Evolutionary conservation across 179 eudicot genomes (phyloP).

Genomic region (Gypsophila paniculata): DNA sequence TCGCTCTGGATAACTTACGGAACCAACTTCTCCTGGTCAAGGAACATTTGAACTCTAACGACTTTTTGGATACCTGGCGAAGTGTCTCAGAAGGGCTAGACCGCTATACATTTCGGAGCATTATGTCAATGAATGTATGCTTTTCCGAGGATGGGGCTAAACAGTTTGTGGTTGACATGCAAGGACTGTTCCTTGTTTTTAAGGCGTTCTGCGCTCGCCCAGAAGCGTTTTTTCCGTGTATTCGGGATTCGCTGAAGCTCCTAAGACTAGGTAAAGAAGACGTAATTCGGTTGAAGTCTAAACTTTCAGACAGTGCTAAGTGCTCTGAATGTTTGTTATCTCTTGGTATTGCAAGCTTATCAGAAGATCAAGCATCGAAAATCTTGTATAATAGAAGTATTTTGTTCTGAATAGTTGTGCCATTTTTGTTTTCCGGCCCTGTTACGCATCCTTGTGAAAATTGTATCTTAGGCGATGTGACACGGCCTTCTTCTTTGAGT

Average conservation of each 20-base stretch:
- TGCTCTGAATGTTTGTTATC: slow-evolving; percentile 26
- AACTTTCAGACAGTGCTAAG: slow-evolving; percentile 10
- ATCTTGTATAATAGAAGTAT: slow-evolving; percentile 27
- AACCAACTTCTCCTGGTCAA: slow-evolving; percentile 29
- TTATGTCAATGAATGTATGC: slow-evolving; percentile 19
- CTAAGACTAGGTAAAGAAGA: slow-evolving; percentile 32
- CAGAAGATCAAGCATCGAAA: slow-evolving; percentile 31
- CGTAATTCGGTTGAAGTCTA: slow-evolving; percentile 22
- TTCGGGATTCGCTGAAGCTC: slow-evolving; percentile 37
- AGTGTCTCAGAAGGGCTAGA: slow-evolving; percentile 54
- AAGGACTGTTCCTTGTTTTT: slow-evolving; percentile 39
- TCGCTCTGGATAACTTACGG: slow-evolving; percentile 42
- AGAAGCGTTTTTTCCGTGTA: slow-evolving; percentile 45
- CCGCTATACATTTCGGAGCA: slow-evolving; percentile 39
- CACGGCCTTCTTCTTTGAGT: not conserved
- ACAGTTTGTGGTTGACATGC: slow-evolving; percentile 36
- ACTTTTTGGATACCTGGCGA: slow-evolving; percentile 49
- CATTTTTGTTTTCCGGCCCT: too few relatives aligned
- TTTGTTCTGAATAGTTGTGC: not conserved
- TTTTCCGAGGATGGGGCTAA: slow-evolving; percentile 33
- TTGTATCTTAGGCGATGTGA: not conserved
- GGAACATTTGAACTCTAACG: slow-evolving; percentile 36
- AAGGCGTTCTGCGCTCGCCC: slow-evolving; percentile 46
- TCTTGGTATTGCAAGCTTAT: slow-evolving; percentile 27
- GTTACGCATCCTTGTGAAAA: too few relatives aligned